Evolutionary conservation across 495 filamentous ascomycete genomes (phyloP).

Genomic region (Arthonia radiata): DNA sequence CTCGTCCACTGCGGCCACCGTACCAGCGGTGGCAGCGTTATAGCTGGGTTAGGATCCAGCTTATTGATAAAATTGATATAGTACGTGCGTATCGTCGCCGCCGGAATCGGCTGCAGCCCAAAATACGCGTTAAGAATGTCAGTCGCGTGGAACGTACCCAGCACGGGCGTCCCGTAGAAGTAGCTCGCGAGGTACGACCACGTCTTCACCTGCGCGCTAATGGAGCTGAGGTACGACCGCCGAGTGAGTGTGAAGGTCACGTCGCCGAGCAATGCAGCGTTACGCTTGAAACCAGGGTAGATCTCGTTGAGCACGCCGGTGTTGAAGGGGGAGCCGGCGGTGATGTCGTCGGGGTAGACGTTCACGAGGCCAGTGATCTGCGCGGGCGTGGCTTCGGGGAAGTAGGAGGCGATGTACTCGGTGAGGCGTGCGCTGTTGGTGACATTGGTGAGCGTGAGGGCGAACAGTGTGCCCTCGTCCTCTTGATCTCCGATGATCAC

Average conservation of each 20-base stretch:
- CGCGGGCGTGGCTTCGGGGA: slow-evolving; percentile 19
- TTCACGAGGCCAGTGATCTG: slow-evolving; percentile 27
- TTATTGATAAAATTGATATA: slow-evolving; percentile 42
- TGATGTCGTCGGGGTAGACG: slow-evolving; percentile 25
- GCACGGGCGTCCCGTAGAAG: slow-evolving; percentile 37
- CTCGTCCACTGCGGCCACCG: slow-evolving; percentile 38
- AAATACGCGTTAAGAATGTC: slow-evolving; percentile 18
- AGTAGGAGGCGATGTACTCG: slow-evolving; percentile 33
- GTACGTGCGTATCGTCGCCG: slow-evolving; percentile 28
- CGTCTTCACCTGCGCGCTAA: slow-evolving; percentile 26
- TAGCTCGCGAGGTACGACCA: slow-evolving; percentile 55
- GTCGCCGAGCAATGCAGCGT: slow-evolving; percentile 53
- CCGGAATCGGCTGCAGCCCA: slow-evolving; percentile 1
- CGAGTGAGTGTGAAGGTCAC: slow-evolving; percentile 39
- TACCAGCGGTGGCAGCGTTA: slow-evolving; percentile 13
- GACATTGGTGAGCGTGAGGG: slow-evolving; percentile 37
- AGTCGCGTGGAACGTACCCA: slow-evolving; percentile 48
- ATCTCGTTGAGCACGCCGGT: slow-evolving; percentile 34
- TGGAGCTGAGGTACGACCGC: slow-evolving; percentile 24
- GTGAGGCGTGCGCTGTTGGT: slow-evolving; percentile 29
- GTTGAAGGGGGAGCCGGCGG: slow-evolving; percentile 37
- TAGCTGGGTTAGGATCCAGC: slow-evolving; percentile 32
- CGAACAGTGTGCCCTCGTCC: slow-evolving; percentile 34
- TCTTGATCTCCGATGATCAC: slow-evolving; percentile 35
- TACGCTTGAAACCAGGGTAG: slow-evolving; percentile 52